These are phyloP conservation scores for Xylariaceae sp. DNA, from an alignment of 2,329 filamentous ascomycete genomes.

Conservation along the genomic window DNA sequence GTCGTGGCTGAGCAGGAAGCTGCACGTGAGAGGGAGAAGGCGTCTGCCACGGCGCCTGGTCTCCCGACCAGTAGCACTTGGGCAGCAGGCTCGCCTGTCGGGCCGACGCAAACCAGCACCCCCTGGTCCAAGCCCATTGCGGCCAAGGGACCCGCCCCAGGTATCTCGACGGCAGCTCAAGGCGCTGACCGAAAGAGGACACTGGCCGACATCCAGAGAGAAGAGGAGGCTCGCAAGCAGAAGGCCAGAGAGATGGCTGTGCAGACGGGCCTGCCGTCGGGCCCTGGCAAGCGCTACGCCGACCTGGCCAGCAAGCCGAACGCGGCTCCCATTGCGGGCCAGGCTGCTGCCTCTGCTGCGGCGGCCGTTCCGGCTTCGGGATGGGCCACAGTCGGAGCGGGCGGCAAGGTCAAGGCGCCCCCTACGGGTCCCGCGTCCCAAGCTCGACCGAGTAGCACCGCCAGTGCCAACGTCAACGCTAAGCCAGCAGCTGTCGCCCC, in stretches of 20 bases:
- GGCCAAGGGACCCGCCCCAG: conserved; percentile 30
- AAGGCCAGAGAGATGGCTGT: conserved; percentile 49
- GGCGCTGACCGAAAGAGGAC: conserved; percentile 66
- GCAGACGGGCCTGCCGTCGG: conserved; percentile 39
- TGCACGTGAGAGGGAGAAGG: conserved; percentile 56
- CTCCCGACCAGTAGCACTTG: conserved; percentile 85
- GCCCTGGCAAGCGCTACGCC: conserved; percentile 79
- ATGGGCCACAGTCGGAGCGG: conserved; percentile 92
- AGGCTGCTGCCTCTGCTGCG: conserved; percentile 30
- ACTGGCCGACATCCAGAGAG: conserved; percentile 89
- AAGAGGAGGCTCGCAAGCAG: conserved; percentile 86
- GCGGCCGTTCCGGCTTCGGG: conserved; percentile 47
- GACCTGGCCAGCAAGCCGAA: conserved; percentile 77
- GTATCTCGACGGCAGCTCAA: conserved; percentile 24
- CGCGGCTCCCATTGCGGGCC: conserved; percentile 30
- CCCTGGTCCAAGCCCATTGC: conserved; percentile 61
- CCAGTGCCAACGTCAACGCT: conserved; percentile 32
- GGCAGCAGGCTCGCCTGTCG: conserved; percentile 70
- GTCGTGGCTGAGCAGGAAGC: conserved; percentile 74
- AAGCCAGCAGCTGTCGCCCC: conserved; percentile 33
- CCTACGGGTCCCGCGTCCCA: conserved; percentile 48
- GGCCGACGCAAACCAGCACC: conserved; percentile 41
- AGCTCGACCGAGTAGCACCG: conserved; percentile 36
- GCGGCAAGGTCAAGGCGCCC: conserved; percentile 81
- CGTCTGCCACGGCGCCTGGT: conserved; percentile 59